Evolutionary conservation across 176 grass and related monocot genomes (phyloP).

Genomic region (Chloris gayana): DNA sequence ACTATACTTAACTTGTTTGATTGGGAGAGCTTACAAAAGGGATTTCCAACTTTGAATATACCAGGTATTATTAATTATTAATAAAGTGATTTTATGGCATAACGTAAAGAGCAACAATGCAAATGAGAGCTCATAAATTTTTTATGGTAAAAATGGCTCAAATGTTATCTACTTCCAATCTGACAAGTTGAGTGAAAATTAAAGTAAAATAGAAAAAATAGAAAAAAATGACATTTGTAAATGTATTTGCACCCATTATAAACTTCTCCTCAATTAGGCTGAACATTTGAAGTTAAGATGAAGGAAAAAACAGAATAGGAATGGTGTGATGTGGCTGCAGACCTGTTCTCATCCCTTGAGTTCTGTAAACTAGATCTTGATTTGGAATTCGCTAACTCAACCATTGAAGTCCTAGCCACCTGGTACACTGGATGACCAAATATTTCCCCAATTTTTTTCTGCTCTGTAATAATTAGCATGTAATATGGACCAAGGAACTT

Average conservation of each 20-base stretch:
- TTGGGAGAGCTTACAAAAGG: not conserved
- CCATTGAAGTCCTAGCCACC: conserved; percentile 67
- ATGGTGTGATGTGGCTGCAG: not conserved
- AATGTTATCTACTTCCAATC: not conserved
- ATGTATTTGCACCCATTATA: not conserved
- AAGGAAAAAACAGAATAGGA: not conserved
- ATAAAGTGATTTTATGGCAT: not conserved
- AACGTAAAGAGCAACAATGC: not conserved
- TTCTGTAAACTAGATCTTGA: conserved; percentile 41
- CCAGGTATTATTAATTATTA: not conserved
- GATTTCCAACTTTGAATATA: not conserved
- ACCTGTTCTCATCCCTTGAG: conserved; percentile 71
- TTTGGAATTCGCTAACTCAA: conserved; percentile 67
- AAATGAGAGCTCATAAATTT: not conserved
- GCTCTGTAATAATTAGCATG: conserved; percentile 88
- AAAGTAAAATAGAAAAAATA: not conserved
- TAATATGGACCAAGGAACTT: conserved; percentile 92
- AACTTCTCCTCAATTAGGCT: not conserved
- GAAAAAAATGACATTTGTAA: not conserved
- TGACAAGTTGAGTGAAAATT: conserved; percentile 4
- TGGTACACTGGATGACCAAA: conserved; percentile 84
- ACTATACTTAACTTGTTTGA: not conserved
- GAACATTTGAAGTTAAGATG: conserved; percentile 11
- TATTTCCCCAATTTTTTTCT: conserved; percentile 75
- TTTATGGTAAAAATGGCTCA: not conserved